Base-by-base conservation (phyloP, 768 basidiomycete species). In the Lactarius hengduanensis region DNA sequence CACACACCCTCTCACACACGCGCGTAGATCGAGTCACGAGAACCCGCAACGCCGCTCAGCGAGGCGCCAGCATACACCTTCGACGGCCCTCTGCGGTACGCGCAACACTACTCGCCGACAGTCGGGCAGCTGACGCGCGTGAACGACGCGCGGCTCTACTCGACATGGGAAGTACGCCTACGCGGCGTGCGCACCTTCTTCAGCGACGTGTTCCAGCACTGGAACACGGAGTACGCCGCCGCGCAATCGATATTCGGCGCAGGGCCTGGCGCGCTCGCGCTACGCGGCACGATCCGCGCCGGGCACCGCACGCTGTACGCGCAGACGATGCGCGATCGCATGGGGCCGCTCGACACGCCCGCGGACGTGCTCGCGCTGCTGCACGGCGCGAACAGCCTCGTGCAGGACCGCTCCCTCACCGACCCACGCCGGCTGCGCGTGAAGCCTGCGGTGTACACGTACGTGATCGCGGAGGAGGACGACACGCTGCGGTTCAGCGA, bases 391-490 rank as follows among this genome's bases (percentile, higher is more conserved):
- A 32, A 57, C 56, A 36, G 67, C 63, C 62, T n/a, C 30, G 38
- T 38, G 36, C 36, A 38, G 40, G 5, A 26, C 58, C 38, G 16
- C 10, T 10, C 63, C 43, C 47, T 68, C 40, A 78, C 76, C 90
- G 91, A 74, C 90, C 90, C 56, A 87, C 89, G 0, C 84, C 92
- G 30, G 43, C 79, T 80, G 65, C 84, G 88, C 68, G 82, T 92
- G 76, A 91, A 91, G 73, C 90, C 90, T 54, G 88, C 88, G 0
- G 85, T 93, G 28, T 94, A 94, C 78, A 94, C 93, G 45, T 95
- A 94, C 77, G 82, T 94, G 74, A 87, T 95, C 73, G 84, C 88
- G 4, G 78, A 83, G 6, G 86, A 88, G 62, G 91, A 91, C 76
- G 85, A 91, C 67, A 83, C 89, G 10, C 81, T 92, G 69, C 84